Percentiles rank a stretch among this genome's conserved stretches.
Conservation (phyloP, 768 basidiomycete genomes). For the Pleurotus sapidus region DNA sequence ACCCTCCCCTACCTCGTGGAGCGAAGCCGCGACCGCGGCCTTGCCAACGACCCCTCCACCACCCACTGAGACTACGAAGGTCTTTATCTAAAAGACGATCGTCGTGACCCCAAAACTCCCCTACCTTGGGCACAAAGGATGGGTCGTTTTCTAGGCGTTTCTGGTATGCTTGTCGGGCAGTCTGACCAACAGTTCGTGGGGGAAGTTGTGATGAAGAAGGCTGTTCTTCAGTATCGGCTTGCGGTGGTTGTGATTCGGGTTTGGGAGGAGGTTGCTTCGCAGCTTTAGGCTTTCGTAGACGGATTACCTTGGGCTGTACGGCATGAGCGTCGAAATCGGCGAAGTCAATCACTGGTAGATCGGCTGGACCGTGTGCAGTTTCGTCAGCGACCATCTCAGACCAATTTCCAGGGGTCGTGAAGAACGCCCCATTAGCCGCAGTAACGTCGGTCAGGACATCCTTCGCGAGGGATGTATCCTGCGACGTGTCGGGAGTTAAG, state of each 20-base stretch:
- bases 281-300: slow-evolving; percentile 41
- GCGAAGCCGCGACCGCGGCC: slow-evolving; percentile 56
- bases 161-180: slow-evolving; percentile 84
- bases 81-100: slow-evolving; percentile 85
- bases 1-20: slow-evolving; percentile 50
- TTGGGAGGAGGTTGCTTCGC: slow-evolving; percentile 28
- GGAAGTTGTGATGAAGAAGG: slow-evolving; percentile 38
- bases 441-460: slow-evolving; percentile 22
- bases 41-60: slow-evolving; percentile 85
- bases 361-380: slow-evolving; percentile 55
- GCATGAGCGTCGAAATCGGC: slow-evolving; percentile 52
- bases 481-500: slow-evolving; percentile 68
- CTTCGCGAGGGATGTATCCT: slow-evolving; percentile 31
- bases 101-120: slow-evolving; percentile 94
- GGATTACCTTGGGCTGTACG: slow-evolving; percentile 14
- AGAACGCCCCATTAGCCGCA: slow-evolving; percentile 45
- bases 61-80: slow-evolving; percentile 75
- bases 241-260: slow-evolving; percentile 18
- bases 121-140: slow-evolving; percentile 86
- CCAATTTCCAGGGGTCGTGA: slow-evolving; percentile 60
- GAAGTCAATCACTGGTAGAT: slow-evolving; percentile 81
- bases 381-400: slow-evolving; percentile 85
- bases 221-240: slow-evolving; percentile 22
- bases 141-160: slow-evolving; percentile 81
- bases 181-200: slow-evolving; percentile 45